Percentiles rank a stretch among this genome's conserved stretches.
Evolutionary conservation across 2,329 filamentous ascomycete genomes (phyloP).

Genomic region (Aspergillus arachidicola): DNA sequence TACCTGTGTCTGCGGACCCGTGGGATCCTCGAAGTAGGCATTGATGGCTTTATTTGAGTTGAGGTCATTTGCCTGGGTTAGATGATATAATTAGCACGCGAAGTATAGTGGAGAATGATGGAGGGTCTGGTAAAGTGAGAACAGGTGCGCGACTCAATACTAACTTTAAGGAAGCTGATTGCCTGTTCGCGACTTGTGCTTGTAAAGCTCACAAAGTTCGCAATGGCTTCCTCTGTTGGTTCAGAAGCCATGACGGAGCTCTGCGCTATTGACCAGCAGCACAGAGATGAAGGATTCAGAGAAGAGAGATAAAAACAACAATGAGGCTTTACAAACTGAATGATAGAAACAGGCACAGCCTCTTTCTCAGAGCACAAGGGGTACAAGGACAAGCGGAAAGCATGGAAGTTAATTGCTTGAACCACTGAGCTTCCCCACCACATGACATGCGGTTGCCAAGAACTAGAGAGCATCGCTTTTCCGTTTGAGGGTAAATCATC

Average conservation of each 20-base stretch:
- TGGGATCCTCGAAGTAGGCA: conserved; percentile 51
- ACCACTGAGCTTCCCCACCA: conserved; percentile 22
- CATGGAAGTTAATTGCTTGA: not conserved
- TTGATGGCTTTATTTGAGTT: conserved; percentile 51
- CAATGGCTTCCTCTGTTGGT: conserved; percentile 44
- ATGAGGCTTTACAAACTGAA: too few relatives aligned
- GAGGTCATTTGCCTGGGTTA: conserved; percentile 45
- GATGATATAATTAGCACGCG: conserved; percentile 16
- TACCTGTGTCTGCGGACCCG: conserved; percentile 37
- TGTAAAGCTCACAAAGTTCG: conserved; percentile 45
- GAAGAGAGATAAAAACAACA: not conserved
- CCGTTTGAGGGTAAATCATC: not conserved
- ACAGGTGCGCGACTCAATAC: not conserved
- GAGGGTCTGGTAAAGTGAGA: not conserved
- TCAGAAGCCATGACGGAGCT: conserved; percentile 36
- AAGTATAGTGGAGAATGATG: not conserved
- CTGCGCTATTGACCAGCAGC: not conserved
- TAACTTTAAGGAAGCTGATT: conserved; percentile 45
- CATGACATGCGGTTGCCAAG: conserved; percentile 24
- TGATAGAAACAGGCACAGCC: not conserved
- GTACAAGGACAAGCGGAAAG: not conserved
- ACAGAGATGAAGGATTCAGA: not conserved
- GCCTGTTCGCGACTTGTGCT: conserved; percentile 43
- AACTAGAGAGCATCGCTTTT: not conserved
- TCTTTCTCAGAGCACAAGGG: not conserved